Evolutionary conservation across 1,284 basidiomycete species (phyloP).

Genomic region (Psilocybe mexicana): DNA sequence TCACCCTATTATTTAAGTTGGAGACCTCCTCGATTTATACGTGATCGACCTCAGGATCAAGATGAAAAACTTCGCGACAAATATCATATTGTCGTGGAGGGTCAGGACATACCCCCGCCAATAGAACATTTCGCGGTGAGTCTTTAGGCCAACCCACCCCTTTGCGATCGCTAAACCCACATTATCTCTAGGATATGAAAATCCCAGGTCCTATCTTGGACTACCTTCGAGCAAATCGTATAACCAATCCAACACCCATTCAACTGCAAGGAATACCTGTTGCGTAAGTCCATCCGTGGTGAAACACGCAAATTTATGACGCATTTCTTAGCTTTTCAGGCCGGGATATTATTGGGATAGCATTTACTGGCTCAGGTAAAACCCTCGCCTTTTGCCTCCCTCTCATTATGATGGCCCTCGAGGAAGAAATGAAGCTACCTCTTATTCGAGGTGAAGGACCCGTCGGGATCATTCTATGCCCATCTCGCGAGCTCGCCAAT

Average conservation of each 20-base stretch:
- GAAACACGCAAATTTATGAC: constrained; percentile 12
- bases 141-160: neutral
- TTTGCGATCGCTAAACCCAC: neutral
- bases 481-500: constrained; percentile 89
- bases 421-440: constrained; percentile 90
- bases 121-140: constrained; percentile 87
- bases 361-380: constrained; percentile 93
- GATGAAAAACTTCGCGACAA: constrained; percentile 82
- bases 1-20: constrained; percentile 54
- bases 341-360: constrained; percentile 94
- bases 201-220: constrained; percentile 84
- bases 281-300: constrained; percentile 57
- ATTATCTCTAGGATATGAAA: constrained; percentile 88
- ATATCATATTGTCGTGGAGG: constrained; percentile 91
- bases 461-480: constrained; percentile 93
- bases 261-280: constrained; percentile 97
- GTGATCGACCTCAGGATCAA: constrained; percentile 68
- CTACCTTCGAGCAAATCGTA: constrained; percentile 83
- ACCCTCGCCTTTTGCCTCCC: constrained; percentile 91
- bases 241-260: constrained; percentile 90
- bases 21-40: constrained; percentile 85
- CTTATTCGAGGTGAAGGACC: constrained; percentile 95
- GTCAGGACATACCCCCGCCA: constrained; percentile 90
- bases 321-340: constrained; percentile 70
- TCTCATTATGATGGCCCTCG: constrained; percentile 92